phyloP scores from a whole-genome alignment of 257 asterid species.

The Pogostemon cablin region DNA sequence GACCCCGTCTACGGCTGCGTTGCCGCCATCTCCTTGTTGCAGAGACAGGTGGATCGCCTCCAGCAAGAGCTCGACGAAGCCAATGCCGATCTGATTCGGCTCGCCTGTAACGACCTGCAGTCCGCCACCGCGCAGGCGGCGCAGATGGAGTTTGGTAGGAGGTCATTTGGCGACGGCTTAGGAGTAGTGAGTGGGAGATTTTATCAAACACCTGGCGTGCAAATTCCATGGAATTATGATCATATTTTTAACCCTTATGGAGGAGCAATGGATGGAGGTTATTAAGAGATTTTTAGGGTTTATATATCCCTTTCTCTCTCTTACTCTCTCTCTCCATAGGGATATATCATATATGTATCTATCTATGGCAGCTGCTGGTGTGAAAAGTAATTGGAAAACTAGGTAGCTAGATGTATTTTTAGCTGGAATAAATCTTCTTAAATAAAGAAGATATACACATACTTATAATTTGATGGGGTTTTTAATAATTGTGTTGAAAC shows the following conservation, averaged over 20 bases:
- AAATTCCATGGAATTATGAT: slow-evolving; percentile 29
- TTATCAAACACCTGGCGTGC: slow-evolving; percentile 41
- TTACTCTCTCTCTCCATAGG: no score
- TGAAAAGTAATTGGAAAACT: no score
- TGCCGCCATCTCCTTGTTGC: slow-evolving; percentile 54
- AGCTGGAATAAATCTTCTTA: no score
- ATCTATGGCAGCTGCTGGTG: no score
- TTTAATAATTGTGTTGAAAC: no score
- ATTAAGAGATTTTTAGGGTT: slow-evolving; percentile 24
- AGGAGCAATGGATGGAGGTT: slow-evolving; percentile 39
- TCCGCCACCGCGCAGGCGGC: slow-evolving; percentile 19
- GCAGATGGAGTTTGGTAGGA: background rate
- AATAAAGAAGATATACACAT: no score
- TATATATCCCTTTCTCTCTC: no score
- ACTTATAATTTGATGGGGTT: no score
- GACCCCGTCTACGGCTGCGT: slow-evolving; percentile 65
- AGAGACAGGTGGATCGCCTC: slow-evolving; percentile 52
- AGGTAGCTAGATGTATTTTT: no score
- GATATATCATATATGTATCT: no score
- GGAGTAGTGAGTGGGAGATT: slow-evolving; percentile 25
- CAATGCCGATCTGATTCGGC: slow-evolving; percentile 44
- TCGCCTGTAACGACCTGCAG: slow-evolving; percentile 16
- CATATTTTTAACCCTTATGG: slow-evolving; percentile 39
- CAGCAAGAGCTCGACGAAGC: slow-evolving; percentile 57
- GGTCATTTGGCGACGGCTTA: slow-evolving; percentile 16